These are phyloP conservation scores for Eucalyptus polyanthemos DNA, from an alignment of 345 rosid species.

Conservation along the genomic window DNA sequence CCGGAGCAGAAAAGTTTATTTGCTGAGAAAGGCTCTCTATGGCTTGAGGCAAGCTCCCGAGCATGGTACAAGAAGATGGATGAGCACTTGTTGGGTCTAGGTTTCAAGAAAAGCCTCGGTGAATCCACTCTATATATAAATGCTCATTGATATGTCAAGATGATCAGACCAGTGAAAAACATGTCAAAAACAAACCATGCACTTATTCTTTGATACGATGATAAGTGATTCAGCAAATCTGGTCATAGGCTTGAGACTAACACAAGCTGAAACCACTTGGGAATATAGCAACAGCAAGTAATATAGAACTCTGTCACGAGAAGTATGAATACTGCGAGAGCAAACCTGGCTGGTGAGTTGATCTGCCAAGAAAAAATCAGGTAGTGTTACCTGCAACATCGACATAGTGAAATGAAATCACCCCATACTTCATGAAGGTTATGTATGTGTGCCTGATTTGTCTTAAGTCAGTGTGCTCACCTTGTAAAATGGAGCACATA, in stretches of 20 bases:
- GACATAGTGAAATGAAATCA: not conserved
- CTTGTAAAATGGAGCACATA: slow-evolving; percentile 29
- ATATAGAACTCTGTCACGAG: not conserved
- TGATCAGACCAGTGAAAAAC: not conserved
- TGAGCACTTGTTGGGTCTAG: too few relatives aligned
- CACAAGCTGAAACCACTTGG: not conserved
- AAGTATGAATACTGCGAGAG: not conserved
- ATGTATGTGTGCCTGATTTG: not conserved
- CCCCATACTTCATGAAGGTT: not conserved
- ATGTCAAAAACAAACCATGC: not conserved
- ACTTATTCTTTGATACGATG: not conserved
- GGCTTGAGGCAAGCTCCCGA: too few relatives aligned
- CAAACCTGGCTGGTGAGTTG: slow-evolving; percentile 48
- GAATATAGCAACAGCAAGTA: not conserved
- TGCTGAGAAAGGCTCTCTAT: too few relatives aligned
- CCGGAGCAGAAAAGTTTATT: too few relatives aligned
- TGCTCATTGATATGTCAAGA: not conserved
- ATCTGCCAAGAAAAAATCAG: slow-evolving; percentile 63
- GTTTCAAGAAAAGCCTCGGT: too few relatives aligned
- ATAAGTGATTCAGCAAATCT: not conserved
- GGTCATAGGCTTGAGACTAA: not conserved
- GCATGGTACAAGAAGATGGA: too few relatives aligned
- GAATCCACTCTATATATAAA: not conserved
- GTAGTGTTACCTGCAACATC: slow-evolving; percentile 37
- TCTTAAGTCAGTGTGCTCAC: not conserved